Evolutionary conservation across 164 flowering plant species (phyloP).

Genomic region (Vitis riparia): DNA sequence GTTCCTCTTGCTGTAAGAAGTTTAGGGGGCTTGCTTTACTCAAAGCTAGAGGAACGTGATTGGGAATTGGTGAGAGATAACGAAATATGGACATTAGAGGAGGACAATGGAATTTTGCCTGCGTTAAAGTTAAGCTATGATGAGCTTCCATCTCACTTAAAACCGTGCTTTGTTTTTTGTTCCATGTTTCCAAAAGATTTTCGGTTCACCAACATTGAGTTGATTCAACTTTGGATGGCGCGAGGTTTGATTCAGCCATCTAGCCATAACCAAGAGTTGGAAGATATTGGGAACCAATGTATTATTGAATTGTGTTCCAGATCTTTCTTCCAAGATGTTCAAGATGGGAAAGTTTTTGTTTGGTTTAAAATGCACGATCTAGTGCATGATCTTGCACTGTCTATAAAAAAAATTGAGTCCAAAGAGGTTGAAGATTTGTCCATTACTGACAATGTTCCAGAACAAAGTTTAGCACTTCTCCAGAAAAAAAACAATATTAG

Average conservation of each 20-base stretch:
- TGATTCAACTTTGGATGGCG: conserved; percentile 29
- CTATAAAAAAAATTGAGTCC: neutral
- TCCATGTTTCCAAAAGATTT: conserved; percentile 19
- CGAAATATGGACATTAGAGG: too few species aligned
- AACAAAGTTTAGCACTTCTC: too few species aligned
- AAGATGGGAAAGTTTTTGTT: neutral
- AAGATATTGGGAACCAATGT: conserved; percentile 16
- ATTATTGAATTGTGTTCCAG: conserved; percentile 12
- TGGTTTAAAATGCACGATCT: conserved; percentile 27
- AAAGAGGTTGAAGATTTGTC: too few species aligned
- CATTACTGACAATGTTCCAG: too few species aligned
- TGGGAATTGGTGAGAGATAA: too few species aligned
- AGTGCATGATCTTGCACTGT: conserved; percentile 18
- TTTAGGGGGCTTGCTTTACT: too few species aligned
- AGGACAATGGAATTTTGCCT: too few species aligned
- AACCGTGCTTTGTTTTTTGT: conserved; percentile 25
- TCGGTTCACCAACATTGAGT: neutral
- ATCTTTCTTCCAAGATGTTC: conserved; percentile 22
- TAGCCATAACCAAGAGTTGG: neutral
- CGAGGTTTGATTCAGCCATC: conserved; percentile 12
- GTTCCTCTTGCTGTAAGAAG: too few species aligned
- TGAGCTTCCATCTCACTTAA: conserved; percentile 2
- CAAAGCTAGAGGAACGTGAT: too few species aligned
- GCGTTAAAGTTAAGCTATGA: too few species aligned
- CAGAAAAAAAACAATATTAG: neutral